These are phyloP conservation scores for Microdochium paspali DNA, from an alignment of 2,329 filamentous ascomycete genomes.

Conservation along the genomic window DNA sequence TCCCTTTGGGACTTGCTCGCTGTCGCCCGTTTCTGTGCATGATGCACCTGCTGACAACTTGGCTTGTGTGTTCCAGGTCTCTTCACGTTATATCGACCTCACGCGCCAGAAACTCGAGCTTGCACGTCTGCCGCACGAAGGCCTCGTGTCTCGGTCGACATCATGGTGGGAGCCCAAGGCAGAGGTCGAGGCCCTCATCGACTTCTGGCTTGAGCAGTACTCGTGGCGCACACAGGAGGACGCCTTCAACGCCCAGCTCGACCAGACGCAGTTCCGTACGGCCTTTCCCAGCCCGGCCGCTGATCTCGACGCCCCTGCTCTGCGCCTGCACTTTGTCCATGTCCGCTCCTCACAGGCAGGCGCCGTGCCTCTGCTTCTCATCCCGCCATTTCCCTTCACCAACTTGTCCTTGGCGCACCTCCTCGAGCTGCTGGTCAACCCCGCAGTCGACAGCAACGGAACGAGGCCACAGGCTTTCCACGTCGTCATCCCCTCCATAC, in stretches of 20 bases:
- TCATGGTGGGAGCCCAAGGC: slow-evolving; percentile 52
- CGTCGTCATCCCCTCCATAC: slow-evolving; percentile 56
- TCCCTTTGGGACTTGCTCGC: too few species aligned
- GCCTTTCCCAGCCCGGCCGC: slow-evolving; percentile 31
- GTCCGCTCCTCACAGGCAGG: slow-evolving; percentile 38
- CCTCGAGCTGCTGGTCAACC: slow-evolving; percentile 43
- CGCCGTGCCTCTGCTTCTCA: slow-evolving; percentile 53
- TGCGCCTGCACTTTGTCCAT: slow-evolving; percentile 59
- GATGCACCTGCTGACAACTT: neutral
- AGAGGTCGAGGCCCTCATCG: slow-evolving; percentile 53
- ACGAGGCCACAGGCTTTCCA: slow-evolving; percentile 45
- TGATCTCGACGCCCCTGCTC: slow-evolving; percentile 18
- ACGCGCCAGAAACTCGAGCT: slow-evolving; percentile 60
- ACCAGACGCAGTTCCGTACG: slow-evolving; percentile 48
- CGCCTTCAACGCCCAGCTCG: slow-evolving; percentile 45
- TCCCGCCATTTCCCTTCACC: slow-evolving; percentile 57
- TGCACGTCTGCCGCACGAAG: slow-evolving; percentile 53
- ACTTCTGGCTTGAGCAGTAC: slow-evolving; percentile 60
- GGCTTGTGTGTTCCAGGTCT: slow-evolving; percentile 39
- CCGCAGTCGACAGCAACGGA: slow-evolving; percentile 26
- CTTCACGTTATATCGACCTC: slow-evolving; percentile 56
- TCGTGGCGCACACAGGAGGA: slow-evolving; percentile 53
- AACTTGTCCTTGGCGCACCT: slow-evolving; percentile 51
- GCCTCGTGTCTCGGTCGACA: slow-evolving; percentile 32
- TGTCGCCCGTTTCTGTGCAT: too few species aligned